Conservation (phyloP, 345 rosid genomes). For the Acer yangbiense region DNA sequence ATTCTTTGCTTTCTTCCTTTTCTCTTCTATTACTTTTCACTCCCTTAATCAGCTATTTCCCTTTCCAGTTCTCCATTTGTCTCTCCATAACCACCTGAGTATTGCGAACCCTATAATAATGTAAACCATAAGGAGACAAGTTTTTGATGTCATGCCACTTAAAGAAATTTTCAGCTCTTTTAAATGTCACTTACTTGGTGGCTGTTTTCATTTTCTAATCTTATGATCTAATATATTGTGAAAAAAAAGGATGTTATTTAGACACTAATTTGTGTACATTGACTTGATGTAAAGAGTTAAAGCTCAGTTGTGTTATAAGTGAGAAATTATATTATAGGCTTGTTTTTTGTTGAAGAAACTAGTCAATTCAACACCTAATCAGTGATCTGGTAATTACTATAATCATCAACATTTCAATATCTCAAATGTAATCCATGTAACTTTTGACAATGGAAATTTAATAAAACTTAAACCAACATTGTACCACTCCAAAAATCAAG, state of each 20-base stretch:
- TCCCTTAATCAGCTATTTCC: too few species aligned
- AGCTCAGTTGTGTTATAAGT: background rate
- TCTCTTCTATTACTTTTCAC: too few species aligned
- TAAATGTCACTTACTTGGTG: slow-evolving; percentile 4
- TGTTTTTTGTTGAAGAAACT: too few species aligned
- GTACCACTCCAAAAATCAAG: background rate
- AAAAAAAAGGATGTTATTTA: background rate
- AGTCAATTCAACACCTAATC: background rate
- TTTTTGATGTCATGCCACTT: too few species aligned
- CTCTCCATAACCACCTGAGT: too few species aligned
- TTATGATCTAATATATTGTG: slow-evolving; percentile 7
- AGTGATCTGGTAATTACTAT: too few species aligned
- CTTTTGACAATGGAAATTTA: background rate
- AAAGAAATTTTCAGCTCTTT: too few species aligned
- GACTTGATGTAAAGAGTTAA: slow-evolving; percentile 15
- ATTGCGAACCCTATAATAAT: too few species aligned
- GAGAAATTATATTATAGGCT: background rate
- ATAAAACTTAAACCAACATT: background rate
- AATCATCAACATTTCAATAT: too few species aligned
- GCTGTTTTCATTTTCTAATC: background rate
- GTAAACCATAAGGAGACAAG: too few species aligned
- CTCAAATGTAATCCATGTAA: background rate
- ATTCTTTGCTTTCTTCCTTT: too few species aligned
- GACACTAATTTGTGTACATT: background rate
- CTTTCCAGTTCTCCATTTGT: too few species aligned